Base-by-base conservation (phyloP, 129 eudicot species). In the Tagetes erecta region DNA sequence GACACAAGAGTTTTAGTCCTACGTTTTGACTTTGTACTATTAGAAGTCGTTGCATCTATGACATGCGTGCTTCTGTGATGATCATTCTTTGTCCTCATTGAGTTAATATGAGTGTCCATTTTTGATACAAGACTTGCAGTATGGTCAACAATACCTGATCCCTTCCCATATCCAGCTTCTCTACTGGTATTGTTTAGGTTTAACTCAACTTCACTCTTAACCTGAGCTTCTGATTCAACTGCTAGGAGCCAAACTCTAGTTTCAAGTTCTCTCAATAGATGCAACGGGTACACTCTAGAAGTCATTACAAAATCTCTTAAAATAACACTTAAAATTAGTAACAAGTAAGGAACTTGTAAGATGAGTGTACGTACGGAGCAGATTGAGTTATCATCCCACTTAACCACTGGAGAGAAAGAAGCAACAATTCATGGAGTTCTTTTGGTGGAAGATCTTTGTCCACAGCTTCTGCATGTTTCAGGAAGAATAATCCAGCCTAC, bases 161-260 rank as follows among this genome's bases (percentile, higher is more conserved):
- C 68, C 77, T 87, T 90, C 49, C 83, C 88, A 50, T 78, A 66
- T 42, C 81, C 84, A 70, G 82, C 71, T 71, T 84, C 96, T 40
- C 72, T 84, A 52, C 55, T 70, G 68, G 82, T 64, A 53, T 67
- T 80, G 64, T 60, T 78, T 49, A 84, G 69, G 40, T 80, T 72
- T 59, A 80, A 70, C 72, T 86, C 98, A 67, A 90, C 82, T 44
- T 93, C 98, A 76, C 81, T 85, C 78, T 90, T 94, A 64, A 88
- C 85, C 78, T 90, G 91, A 49, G 96, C 87, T 84, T 94, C 98
- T 49, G 98, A 94, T 74, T 94, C 98, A 50, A 94, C 98, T 45
- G 98, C 98, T 67, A 94, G 76, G 64, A 94, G 98, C 98, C 98
- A 94, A 47, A 88, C 98, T 81, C 97, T 82, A 67, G 98, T 94